Evolutionary conservation across 192 early-diverging fungal species (phyloP).

Genomic region (Entomortierella parvispora): DNA sequence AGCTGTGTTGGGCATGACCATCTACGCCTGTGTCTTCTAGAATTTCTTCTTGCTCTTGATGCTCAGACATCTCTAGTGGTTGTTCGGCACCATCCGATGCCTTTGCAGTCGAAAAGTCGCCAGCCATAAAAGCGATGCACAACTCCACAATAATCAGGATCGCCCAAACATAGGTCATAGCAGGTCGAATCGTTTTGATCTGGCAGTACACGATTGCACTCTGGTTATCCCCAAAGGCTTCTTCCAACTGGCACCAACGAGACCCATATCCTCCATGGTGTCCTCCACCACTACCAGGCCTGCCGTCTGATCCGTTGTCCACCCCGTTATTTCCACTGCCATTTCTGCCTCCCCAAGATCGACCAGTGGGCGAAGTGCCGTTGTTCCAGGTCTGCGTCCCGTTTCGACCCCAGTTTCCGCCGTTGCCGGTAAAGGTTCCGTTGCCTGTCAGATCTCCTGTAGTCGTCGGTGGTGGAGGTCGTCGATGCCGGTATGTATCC

Average conservation of each 20-base stretch:
- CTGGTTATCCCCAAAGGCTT: slow-evolving; percentile 41
- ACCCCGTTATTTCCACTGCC: background rate
- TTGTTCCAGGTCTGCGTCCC: no score
- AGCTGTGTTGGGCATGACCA: no score
- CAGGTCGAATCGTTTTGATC: slow-evolving; percentile 21
- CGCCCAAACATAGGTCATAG: slow-evolving; percentile 32
- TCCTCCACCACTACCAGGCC: background rate
- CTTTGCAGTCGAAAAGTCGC: slow-evolving; percentile 8
- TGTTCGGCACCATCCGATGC: no score
- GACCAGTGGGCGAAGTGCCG: no score
- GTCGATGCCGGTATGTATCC: background rate
- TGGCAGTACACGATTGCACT: slow-evolving; percentile 37
- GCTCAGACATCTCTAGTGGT: no score
- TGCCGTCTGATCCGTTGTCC: background rate
- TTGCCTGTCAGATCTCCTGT: no score
- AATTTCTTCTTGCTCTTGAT: no score
- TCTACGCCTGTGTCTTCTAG: no score
- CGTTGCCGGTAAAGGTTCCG: no score
- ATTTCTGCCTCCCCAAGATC: no score
- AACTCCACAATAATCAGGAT: slow-evolving; percentile 30
- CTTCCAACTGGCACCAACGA: slow-evolving; percentile 23
- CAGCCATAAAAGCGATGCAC: slow-evolving; percentile 8
- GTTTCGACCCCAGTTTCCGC: no score
- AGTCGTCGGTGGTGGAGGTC: background rate
- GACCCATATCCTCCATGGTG: background rate